phyloP scores from a whole-genome alignment of 1,284 basidiomycete species.

The Thelephora terrestris region DNA sequence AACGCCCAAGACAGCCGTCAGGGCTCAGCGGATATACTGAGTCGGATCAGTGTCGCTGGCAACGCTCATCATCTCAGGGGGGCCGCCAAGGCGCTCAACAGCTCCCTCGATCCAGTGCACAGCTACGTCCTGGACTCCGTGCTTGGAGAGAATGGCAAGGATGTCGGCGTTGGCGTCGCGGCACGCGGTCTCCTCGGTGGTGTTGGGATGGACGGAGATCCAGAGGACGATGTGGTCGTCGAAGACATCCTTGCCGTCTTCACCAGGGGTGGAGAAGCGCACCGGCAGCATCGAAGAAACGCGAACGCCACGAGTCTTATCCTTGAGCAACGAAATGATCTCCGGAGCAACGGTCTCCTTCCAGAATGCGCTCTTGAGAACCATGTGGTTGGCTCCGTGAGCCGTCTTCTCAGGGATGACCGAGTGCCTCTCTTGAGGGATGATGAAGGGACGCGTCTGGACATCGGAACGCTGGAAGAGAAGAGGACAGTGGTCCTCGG shows the following conservation, averaged over 20 bases:
- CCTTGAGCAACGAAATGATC: slow-evolving; percentile 12
- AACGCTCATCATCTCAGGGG: slow-evolving; percentile 8
- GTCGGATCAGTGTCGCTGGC: slow-evolving; percentile 11
- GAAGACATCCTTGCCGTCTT: slow-evolving; percentile 10
- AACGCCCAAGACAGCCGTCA: slow-evolving; percentile 12
- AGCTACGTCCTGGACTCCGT: slow-evolving; percentile 6
- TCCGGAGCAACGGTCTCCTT: slow-evolving; percentile 11
- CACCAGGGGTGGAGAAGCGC: slow-evolving; percentile 14
- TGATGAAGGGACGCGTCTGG: slow-evolving; percentile 9
- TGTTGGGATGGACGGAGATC: slow-evolving; percentile 14
- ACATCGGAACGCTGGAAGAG: slow-evolving; percentile 10
- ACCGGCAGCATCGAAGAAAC: slow-evolving; percentile 13
- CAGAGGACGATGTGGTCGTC: too few species aligned
- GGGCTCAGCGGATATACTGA: slow-evolving; percentile 10
- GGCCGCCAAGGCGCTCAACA: slow-evolving; percentile 8
- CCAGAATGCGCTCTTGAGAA: slow-evolving; percentile 11
- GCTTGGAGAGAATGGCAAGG: slow-evolving; percentile 13
- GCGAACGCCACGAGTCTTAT: slow-evolving; percentile 9
- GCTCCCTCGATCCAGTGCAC: slow-evolving; percentile 11
- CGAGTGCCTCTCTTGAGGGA: slow-evolving; percentile 9
- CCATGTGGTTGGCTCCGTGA: slow-evolving; percentile 9
- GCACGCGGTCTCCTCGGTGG: slow-evolving; percentile 8
- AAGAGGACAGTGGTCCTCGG: slow-evolving; percentile 7
- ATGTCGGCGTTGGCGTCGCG: slow-evolving; percentile 13
- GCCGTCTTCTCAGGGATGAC: slow-evolving; percentile 9